Percentiles rank a stretch among this genome's conserved stretches.
phyloP scores from a whole-genome alignment of 371 early-diverging fungal genomes.

The Encephalitozoon cuniculi region DNA sequence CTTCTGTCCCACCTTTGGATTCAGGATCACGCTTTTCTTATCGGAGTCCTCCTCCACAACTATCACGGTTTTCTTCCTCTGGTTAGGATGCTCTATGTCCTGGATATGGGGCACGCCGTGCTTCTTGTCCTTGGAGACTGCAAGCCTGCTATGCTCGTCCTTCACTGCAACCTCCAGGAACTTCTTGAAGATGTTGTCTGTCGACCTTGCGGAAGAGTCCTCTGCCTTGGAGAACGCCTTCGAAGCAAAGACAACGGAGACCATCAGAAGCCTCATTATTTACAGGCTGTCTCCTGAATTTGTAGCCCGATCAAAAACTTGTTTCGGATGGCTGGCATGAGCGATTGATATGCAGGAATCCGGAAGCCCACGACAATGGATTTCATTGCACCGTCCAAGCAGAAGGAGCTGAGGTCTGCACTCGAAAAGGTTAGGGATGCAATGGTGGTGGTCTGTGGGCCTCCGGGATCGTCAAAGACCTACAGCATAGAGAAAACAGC shows the following conservation, averaged over 20 bases:
- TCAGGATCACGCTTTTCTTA: background rate
- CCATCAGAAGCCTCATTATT: background rate
- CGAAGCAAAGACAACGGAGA: background rate
- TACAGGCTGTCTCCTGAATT: background rate
- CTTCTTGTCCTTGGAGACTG: background rate
- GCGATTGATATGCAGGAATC: background rate
- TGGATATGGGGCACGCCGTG: background rate
- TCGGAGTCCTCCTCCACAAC: background rate
- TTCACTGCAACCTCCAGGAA: background rate
- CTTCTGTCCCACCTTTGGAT: background rate
- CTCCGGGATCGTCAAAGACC: constrained; percentile 24
- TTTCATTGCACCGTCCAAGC: background rate
- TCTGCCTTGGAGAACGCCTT: background rate
- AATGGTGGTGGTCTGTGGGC: constrained; percentile 13
- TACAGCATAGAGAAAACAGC: background rate
- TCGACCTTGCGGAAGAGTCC: background rate
- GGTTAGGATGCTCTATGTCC: background rate
- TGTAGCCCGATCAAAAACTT: background rate
- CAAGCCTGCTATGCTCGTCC: background rate
- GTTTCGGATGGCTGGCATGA: background rate
- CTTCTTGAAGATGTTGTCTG: constrained; percentile 3
- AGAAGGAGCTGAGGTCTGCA: background rate
- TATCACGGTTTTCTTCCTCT: background rate
- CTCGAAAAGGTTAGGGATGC: background rate
- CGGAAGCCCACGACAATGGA: background rate